Base-by-base conservation (phyloP, 768 basidiomycete genomes). In the Neoboletus subvelutipes region DNA sequence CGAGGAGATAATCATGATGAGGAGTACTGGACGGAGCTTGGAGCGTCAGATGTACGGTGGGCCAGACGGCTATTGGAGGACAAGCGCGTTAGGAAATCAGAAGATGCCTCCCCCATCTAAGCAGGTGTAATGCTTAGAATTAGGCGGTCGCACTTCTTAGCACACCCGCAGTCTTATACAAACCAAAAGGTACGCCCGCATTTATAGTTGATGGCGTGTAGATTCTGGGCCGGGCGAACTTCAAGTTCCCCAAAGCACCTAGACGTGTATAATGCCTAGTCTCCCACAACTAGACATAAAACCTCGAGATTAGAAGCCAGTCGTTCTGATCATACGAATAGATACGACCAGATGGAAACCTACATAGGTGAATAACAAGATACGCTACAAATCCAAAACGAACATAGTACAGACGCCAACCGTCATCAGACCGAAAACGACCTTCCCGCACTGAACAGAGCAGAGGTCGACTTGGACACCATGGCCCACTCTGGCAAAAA, bases 401-500 rank as follows among this genome's bases (percentile, higher is more conserved):
- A 8, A 34, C 18, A 42, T 24, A 37, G 18, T 52, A 51, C 54
- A 39, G n/a, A 13, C 36, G 37, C 42, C 31, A 34, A 56, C 50
- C 29, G 29, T 42, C 31, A 15, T 70, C 54, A 68, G 33, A 70
- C 49, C 20, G 64, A 60, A 12, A 68, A 68, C 10, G 48, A 33
- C 31, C 24, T 55, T 10, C 62, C 62, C 3, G 71, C 87, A 66
- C 87, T 85, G 26, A 88, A 85, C 52, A 89, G 67, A 1, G 81
- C 86, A 57, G 82, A 79, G 4, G 74, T 69, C 52, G 68, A 60
- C 72, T 87, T 88, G 6, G 81, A 80, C 45, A 81, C 80, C n/a
- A 77, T 76, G 11, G 80, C 84, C 88, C 89, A 91, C 45, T 78
- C 72, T 20, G 89, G 89, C 56, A 89, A 67, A 67, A 86, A 87